Conservation (phyloP, 139 green algal genomes). For the Astrephomene gubernaculifera region DNA sequence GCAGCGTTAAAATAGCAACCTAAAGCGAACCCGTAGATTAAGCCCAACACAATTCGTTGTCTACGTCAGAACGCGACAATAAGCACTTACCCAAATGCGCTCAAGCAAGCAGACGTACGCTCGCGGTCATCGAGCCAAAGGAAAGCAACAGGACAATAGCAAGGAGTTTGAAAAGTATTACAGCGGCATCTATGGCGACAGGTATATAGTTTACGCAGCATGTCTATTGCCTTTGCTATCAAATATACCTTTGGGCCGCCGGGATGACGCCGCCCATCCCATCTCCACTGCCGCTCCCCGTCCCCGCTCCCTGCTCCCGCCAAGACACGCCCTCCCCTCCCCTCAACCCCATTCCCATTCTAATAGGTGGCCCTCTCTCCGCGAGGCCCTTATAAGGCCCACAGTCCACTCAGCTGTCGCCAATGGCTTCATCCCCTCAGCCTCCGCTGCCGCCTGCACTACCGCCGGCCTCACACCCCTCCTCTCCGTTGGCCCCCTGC, state of each 20-base stretch:
- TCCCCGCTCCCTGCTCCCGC: neutral
- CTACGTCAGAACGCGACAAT: too few species aligned
- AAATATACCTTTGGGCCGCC: too few species aligned
- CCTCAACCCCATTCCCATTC: neutral
- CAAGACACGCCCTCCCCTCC: neutral
- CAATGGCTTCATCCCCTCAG: conserved; percentile 35
- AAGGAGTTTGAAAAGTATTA: conserved; percentile 47
- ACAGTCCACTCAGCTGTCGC: conserved; percentile 41
- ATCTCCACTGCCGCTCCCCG: neutral
- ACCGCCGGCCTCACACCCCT: neutral
- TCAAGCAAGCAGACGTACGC: conserved; percentile 15
- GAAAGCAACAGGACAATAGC: conserved; percentile 22
- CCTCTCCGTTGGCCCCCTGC: neutral
- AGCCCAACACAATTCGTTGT: too few species aligned
- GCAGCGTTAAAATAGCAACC: too few species aligned
- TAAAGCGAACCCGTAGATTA: too few species aligned
- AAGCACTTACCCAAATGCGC: neutral
- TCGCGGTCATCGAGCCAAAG: conserved; percentile 26
- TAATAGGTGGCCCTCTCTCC: conserved; percentile 31
- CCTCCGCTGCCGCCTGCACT: neutral
- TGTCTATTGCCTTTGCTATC: too few species aligned
- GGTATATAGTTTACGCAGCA: too few species aligned
- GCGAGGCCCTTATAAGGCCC: conserved; percentile 44
- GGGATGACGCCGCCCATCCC: neutral
- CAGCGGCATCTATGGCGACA: conserved; percentile 14